Conservation (phyloP, 2,329 filamentous ascomycete species). For the Pyricularia sp. region DNA sequence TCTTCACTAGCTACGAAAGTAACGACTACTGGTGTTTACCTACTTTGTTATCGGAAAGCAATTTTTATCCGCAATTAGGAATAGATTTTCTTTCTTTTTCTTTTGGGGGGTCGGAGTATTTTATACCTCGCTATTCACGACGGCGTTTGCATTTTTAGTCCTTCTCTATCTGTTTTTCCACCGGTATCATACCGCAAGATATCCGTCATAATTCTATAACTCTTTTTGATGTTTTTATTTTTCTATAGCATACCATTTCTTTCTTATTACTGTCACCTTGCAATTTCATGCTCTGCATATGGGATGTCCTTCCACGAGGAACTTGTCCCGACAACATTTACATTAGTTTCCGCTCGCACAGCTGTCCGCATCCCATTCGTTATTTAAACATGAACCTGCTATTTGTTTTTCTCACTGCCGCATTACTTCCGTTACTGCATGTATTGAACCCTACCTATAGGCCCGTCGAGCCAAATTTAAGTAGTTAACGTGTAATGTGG, state of each 20-base stretch:
- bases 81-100: slow-evolving; percentile 1
- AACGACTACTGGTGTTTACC: slow-evolving; percentile 7
- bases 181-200: neutral
- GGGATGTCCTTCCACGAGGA: neutral
- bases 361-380: neutral
- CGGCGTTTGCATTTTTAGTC: slow-evolving; percentile 1
- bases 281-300: neutral
- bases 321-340: neutral
- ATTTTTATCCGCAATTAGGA: neutral
- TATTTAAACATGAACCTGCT: neutral
- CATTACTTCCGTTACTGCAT: neutral
- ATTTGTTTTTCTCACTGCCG: neutral
- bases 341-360: neutral
- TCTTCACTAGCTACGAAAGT: slow-evolving; percentile 6
- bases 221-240: neutral
- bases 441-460: neutral
- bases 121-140: neutral
- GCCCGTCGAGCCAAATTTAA: neutral
- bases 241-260: neutral
- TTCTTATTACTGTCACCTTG: too few species aligned
- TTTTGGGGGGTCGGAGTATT: neutral
- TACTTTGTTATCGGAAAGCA: neutral
- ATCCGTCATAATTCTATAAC: neutral
- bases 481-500: neutral
- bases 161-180: neutral